Conservation (phyloP, 2,329 filamentous ascomycete genomes). For the Xylariaceae sp. region DNA sequence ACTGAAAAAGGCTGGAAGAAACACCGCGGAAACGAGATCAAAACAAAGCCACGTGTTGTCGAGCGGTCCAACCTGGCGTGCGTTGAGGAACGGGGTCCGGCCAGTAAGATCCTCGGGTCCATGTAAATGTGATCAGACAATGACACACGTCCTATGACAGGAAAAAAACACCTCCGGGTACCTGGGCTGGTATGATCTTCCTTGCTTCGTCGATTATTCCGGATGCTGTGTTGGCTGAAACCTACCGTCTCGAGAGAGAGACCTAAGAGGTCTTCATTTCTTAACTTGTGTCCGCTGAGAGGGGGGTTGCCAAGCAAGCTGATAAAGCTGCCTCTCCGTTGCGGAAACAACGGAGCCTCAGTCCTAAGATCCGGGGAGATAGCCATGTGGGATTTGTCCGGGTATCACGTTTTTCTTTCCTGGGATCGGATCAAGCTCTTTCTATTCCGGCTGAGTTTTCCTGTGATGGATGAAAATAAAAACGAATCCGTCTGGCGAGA, state of each 20-base stretch:
- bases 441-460: constrained; percentile 20
- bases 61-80: background rate
- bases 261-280: constrained; percentile 7
- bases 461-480: constrained; percentile 5
- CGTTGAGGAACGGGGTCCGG: constrained; percentile 3
- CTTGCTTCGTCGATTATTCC: constrained; percentile 18
- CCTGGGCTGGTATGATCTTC: constrained; percentile 3
- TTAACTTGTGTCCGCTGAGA: constrained; percentile 31
- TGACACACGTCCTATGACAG: constrained; percentile 4
- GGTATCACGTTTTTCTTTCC: constrained; percentile 19
- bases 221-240: constrained; percentile 5
- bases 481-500: background rate
- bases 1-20: constrained; percentile 17
- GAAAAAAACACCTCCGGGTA: constrained; percentile 3
- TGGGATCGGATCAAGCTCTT: constrained; percentile 13
- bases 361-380: constrained; percentile 20
- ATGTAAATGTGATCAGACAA: constrained; percentile 2
- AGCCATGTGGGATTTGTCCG: constrained; percentile 18
- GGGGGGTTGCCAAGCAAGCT: constrained; percentile 22
- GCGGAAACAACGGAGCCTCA: constrained; percentile 20
- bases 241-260: constrained; percentile 11
- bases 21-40: constrained; percentile 22
- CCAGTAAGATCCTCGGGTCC: constrained; percentile 21
- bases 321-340: constrained; percentile 17
- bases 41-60: constrained; percentile 2